Percentiles rank a stretch among this genome's conserved stretches.
Evolutionary conservation across 1,139 yeast species (phyloP).

Genomic region (Candida sp.): DNA sequence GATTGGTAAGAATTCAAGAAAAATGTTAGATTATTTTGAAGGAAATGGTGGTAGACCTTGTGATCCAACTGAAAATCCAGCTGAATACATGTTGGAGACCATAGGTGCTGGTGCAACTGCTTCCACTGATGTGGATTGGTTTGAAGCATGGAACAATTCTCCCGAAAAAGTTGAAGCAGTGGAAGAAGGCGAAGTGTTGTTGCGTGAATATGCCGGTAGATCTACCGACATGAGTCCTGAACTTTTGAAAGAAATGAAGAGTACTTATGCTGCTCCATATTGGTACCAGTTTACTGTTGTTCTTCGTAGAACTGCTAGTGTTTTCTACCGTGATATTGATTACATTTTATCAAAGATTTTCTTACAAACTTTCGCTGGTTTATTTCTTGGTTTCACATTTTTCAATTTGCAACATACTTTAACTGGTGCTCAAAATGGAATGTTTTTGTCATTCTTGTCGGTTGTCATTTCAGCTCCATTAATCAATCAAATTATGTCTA

Average conservation of each 20-base stretch:
- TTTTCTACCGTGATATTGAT: constrained; percentile 43
- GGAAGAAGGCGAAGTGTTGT: constrained; percentile 14
- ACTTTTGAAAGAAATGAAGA: constrained; percentile 8
- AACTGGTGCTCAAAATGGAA: constrained; percentile 49
- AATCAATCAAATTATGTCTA: constrained; percentile 33
- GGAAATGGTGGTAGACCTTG: constrained; percentile 62
- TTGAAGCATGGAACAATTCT: constrained; percentile 43
- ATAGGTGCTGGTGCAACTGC: constrained; percentile 74
- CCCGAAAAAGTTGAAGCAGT: constrained; percentile 20
- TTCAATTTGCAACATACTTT: constrained; percentile 34
- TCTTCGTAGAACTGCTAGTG: constrained; percentile 25
- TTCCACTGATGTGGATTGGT: constrained; percentile 40
- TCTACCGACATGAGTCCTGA: constrained; percentile 3
- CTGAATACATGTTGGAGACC: constrained; percentile 61
- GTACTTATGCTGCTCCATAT: constrained; percentile 35
- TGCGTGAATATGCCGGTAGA: constrained; percentile 12
- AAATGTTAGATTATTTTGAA: constrained; percentile 68
- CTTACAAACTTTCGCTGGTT: constrained; percentile 44
- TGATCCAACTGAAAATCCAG: constrained; percentile 54
- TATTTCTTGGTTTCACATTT: constrained; percentile 54
- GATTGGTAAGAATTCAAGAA: constrained; percentile 60
- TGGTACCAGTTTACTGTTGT: constrained; percentile 33
- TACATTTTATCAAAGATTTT: constrained; percentile 41
- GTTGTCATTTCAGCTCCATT: constrained; percentile 50
- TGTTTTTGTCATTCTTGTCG: constrained; percentile 50